phyloP scores from a whole-genome alignment of 345 rosid genomes.

The Salix viminalis region DNA sequence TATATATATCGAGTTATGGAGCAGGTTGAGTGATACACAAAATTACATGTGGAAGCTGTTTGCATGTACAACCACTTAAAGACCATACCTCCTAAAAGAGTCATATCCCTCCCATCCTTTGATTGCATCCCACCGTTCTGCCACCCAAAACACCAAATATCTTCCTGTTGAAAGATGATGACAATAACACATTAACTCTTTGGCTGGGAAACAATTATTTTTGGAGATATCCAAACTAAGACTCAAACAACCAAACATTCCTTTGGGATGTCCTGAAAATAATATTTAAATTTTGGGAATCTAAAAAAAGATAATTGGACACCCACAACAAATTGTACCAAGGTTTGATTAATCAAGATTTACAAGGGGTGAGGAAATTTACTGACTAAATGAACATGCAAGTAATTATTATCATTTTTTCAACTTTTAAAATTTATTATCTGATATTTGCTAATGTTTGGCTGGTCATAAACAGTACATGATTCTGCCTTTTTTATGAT shows the following conservation, averaged over 20 bases:
- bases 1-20: background rate
- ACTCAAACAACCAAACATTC: background rate
- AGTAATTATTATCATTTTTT: background rate
- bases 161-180: conserved; percentile 37
- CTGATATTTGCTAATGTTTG: background rate
- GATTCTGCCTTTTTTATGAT: too few species aligned
- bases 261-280: too few species aligned
- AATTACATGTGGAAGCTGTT: background rate
- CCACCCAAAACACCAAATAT: conserved; percentile 80
- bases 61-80: background rate
- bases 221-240: background rate
- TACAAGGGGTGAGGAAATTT: too few species aligned
- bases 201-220: background rate
- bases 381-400: background rate
- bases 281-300: too few species aligned
- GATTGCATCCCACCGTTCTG: conserved; percentile 52
- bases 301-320: too few species aligned
- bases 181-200: background rate
- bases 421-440: background rate
- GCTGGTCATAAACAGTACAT: background rate
- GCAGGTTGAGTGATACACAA: background rate
- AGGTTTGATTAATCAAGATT: too few species aligned
- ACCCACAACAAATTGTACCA: too few species aligned
- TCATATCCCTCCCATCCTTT: conserved; percentile 50
- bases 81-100: conserved; percentile 73